phyloP scores from a whole-genome alignment of 2,329 filamentous ascomycete genomes.

The Apiospora pterosperma region DNA sequence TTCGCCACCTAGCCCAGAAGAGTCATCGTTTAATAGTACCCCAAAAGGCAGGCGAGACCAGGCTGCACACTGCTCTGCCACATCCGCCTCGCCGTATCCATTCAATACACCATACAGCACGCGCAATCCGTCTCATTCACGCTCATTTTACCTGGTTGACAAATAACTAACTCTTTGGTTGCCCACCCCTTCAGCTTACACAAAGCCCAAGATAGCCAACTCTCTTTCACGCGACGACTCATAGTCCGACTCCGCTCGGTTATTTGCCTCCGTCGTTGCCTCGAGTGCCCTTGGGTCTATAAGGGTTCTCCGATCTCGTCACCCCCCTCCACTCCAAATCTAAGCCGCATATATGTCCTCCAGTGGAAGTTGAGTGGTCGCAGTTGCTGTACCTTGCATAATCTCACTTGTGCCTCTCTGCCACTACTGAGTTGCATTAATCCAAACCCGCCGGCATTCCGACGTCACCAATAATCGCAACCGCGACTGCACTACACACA shows the following conservation, averaged over 20 bases:
- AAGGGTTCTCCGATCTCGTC: conserved; percentile 15
- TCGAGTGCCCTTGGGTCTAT: conserved; percentile 18
- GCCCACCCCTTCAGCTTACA: not conserved
- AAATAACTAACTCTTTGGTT: conserved; percentile 3
- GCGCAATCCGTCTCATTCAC: not conserved
- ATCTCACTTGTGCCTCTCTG: conserved; percentile 12
- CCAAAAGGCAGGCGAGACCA: not conserved
- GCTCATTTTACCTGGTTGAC: not conserved
- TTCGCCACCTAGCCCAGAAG: conserved; percentile 32
- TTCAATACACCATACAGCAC: not conserved
- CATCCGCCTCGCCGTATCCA: not conserved
- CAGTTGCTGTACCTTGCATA: conserved; percentile 31
- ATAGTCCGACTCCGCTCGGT: conserved; percentile 11
- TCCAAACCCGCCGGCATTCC: conserved; percentile 1
- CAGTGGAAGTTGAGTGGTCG: conserved; percentile 22
- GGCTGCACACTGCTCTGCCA: conserved; percentile 3
- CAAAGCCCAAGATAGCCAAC: conserved; percentile 4
- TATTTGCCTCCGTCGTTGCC: conserved; percentile 13
- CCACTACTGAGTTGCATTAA: not conserved
- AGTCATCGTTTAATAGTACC: conserved; percentile 25
- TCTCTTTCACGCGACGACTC: conserved; percentile 14
- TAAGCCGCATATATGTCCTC: conserved; percentile 15
- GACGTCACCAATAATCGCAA: conserved; percentile 8
- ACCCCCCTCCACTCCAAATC: conserved; percentile 8
- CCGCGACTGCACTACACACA: conserved; percentile 3